A percentile compares a stretch with the other conserved stretches of the same genome.
These are phyloP conservation scores for Mycosphaerella sp. DNA, from an alignment of 2,329 filamentous ascomycete genomes.

Conservation along the genomic window DNA sequence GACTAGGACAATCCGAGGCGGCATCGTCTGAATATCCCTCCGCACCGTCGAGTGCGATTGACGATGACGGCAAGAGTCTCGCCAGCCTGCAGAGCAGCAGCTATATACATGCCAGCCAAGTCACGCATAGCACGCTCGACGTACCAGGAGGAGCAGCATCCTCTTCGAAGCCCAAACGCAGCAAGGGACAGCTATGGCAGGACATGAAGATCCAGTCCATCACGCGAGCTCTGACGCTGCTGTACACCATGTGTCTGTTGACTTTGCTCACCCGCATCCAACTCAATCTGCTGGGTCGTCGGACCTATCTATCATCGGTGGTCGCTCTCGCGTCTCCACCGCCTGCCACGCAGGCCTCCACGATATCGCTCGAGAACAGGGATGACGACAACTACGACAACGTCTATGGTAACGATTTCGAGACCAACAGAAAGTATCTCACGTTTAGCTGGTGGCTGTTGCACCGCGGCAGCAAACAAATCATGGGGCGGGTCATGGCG, in stretches of 20 bases:
- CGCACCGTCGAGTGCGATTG: slow-evolving; percentile 61
- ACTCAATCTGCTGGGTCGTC: slow-evolving; percentile 88
- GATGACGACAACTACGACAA: slow-evolving; percentile 82
- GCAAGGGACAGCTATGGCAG: slow-evolving; percentile 92
- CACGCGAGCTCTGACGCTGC: slow-evolving; percentile 80
- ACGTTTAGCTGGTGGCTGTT: slow-evolving; percentile 98
- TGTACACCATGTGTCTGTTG: slow-evolving; percentile 85
- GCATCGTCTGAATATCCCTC: slow-evolving; percentile 53
- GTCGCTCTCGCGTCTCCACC: slow-evolving; percentile 76
- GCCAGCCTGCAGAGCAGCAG: slow-evolving; percentile 71
- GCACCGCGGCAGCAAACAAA: slow-evolving; percentile 78
- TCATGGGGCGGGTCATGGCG: slow-evolving; percentile 74
- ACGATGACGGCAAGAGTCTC: slow-evolving; percentile 76
- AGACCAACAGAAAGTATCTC: slow-evolving; percentile 89
- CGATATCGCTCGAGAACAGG: slow-evolving; percentile 86
- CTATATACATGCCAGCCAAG: slow-evolving; percentile 76
- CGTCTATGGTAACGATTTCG: slow-evolving; percentile 85
- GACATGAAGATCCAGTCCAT: slow-evolving; percentile 95
- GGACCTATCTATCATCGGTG: slow-evolving; percentile 93
- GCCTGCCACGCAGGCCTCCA: slow-evolving; percentile 56
- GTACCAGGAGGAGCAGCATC: slow-evolving; percentile 31
- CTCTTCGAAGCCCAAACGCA: slow-evolving; percentile 55
- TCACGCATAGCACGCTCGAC: slow-evolving; percentile 42
- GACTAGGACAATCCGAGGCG: slow-evolving; percentile 48
- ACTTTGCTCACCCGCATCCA: slow-evolving; percentile 91